phyloP scores from a whole-genome alignment of 2,329 filamentous ascomycete genomes.

The Talaromyces sp. region DNA sequence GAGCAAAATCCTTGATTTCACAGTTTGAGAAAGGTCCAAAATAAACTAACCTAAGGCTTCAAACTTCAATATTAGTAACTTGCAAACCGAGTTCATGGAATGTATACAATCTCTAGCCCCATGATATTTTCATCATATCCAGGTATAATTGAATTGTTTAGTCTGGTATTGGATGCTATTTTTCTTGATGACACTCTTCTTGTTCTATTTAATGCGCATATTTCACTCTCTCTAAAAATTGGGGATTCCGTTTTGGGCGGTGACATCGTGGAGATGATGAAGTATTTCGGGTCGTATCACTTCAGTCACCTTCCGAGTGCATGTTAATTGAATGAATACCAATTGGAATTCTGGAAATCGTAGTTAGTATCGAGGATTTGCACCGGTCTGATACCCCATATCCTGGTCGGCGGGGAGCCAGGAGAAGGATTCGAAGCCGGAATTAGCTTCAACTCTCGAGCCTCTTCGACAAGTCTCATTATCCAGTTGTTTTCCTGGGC shows the following conservation, averaged over 20 bases:
- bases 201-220: neutral
- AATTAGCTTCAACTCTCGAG: neutral
- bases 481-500: neutral
- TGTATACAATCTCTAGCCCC: too few relatives aligned
- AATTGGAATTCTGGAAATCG: neutral
- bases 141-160: too few relatives aligned
- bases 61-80: too few relatives aligned
- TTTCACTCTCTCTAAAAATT: neutral
- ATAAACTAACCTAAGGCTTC: too few relatives aligned
- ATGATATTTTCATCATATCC: too few relatives aligned
- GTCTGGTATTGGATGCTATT: neutral
- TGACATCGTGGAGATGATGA: neutral
- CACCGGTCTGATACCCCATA: neutral
- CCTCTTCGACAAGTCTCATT: neutral
- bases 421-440: neutral
- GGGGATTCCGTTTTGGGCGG: neutral
- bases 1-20: too few relatives aligned
- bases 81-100: too few relatives aligned
- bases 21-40: too few relatives aligned
- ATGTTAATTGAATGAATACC: neutral
- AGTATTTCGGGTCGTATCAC: neutral
- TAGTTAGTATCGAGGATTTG: neutral
- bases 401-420: neutral
- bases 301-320: neutral
- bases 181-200: neutral